A percentile compares a stretch with the other conserved stretches of the same genome.
Evolutionary conservation across 495 filamentous ascomycete genomes (phyloP).

Genomic region (Xanthoparmelia taractica): DNA sequence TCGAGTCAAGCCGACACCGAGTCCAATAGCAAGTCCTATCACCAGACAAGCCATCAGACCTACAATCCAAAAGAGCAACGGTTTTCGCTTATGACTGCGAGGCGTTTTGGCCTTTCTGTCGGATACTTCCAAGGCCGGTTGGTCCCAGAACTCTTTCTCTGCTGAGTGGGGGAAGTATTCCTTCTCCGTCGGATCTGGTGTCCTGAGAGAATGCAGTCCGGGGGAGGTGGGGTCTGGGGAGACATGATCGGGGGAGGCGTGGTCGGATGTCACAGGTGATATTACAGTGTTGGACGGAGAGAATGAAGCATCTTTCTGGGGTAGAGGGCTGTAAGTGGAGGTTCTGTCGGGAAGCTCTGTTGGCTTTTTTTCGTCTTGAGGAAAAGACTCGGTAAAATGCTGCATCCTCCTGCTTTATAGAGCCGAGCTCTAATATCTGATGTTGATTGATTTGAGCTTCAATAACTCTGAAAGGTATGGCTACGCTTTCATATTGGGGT

Average conservation of each 20-base stretch:
- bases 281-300: neutral
- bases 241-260: conserved; percentile 1
- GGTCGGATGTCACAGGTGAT: conserved; percentile 5
- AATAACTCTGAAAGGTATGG: neutral
- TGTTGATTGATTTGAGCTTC: neutral
- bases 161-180: conserved; percentile 8
- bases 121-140: neutral
- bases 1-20: conserved; percentile 24
- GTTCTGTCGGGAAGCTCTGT: conserved; percentile 11
- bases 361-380: conserved; percentile 1
- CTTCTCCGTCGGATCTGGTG: conserved; percentile 14
- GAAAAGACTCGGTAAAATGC: conserved; percentile 10
- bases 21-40: conserved; percentile 23
- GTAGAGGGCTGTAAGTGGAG: neutral
- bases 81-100: conserved; percentile 4
- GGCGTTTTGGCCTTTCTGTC: conserved; percentile 1
- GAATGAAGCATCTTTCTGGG: neutral
- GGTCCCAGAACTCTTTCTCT: conserved; percentile 10
- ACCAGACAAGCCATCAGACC: conserved; percentile 13
- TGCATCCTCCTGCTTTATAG: conserved; percentile 1
- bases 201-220: conserved; percentile 18
- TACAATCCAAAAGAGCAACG: conserved; percentile 10
- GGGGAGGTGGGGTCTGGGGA: conserved; percentile 14
- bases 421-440: neutral
- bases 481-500: neutral